These are phyloP conservation scores for Prunus kanzakura DNA, from an alignment of 306 rosid genomes.

Conservation along the genomic window DNA sequence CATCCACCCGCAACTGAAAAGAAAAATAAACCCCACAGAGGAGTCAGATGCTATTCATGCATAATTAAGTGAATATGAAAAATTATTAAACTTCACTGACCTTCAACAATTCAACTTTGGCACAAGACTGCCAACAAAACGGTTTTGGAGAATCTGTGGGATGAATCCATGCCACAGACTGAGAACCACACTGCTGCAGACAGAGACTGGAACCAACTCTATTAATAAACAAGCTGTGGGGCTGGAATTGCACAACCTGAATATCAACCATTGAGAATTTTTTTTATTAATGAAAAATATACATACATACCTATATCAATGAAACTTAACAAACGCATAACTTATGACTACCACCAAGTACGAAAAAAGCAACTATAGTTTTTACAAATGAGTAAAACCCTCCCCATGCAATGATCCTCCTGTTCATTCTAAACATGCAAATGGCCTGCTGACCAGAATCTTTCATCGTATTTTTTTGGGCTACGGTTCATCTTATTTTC, in stretches of 20 bases:
- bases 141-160: slow-evolving; percentile 87
- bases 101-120: slow-evolving; percentile 81
- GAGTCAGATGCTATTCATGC: slow-evolving; percentile 17
- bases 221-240: slow-evolving; percentile 73
- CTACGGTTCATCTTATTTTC: neutral
- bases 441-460: neutral
- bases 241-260: slow-evolving; percentile 89
- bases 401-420: neutral
- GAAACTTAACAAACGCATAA: neutral
- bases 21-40: slow-evolving; percentile 8
- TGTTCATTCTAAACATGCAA: neutral
- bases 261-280: slow-evolving; percentile 31
- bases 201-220: slow-evolving; percentile 86
- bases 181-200: slow-evolving; percentile 85
- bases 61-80: neutral
- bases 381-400: neutral
- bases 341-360: neutral
- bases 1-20: slow-evolving; percentile 75
- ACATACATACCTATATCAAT: neutral
- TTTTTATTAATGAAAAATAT: neutral
- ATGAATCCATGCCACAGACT: slow-evolving; percentile 74
- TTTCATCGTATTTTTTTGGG: neutral
- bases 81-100: slow-evolving; percentile 28
- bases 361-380: neutral
- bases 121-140: slow-evolving; percentile 75